Percentiles rank a stretch among this genome's conserved stretches.
Conservation (phyloP, 345 rosid genomes). For the Clarkia xantiana region DNA sequence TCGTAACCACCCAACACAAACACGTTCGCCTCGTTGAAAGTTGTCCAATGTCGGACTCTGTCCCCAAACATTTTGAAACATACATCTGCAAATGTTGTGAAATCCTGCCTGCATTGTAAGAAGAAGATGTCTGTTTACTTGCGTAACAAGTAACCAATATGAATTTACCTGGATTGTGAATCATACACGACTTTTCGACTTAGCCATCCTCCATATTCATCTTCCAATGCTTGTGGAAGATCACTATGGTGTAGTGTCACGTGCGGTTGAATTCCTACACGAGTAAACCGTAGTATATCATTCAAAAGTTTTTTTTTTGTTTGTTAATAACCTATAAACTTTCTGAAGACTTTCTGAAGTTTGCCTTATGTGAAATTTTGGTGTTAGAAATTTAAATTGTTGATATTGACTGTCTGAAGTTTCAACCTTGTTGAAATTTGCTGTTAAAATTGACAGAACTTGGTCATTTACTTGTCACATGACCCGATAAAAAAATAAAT, state of each 20-base stretch:
- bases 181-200: conserved; percentile 11
- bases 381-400: no score
- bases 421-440: no score
- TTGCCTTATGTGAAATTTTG: no score
- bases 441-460: no score
- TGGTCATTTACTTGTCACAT: no score
- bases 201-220: conserved; percentile 17
- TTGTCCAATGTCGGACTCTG: conserved; percentile 28
- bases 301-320: not conserved
- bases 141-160: not conserved
- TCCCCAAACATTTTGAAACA: conserved; percentile 36
- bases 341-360: no score
- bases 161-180: no score
- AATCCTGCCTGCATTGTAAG: conserved; percentile 22
- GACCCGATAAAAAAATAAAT: no score
- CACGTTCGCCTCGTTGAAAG: conserved; percentile 29
- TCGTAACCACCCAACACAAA: conserved; percentile 20
- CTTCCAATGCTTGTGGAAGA: conserved; percentile 12
- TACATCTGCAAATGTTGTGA: conserved; percentile 22
- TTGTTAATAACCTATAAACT: not conserved
- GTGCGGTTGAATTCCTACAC: conserved; percentile 24
- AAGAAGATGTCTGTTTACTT: not conserved
- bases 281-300: not conserved
- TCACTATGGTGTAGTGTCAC: conserved; percentile 16
- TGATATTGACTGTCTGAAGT: no score